phyloP scores from a whole-genome alignment of 495 filamentous ascomycete genomes.

The Glarea lozoyensis region DNA sequence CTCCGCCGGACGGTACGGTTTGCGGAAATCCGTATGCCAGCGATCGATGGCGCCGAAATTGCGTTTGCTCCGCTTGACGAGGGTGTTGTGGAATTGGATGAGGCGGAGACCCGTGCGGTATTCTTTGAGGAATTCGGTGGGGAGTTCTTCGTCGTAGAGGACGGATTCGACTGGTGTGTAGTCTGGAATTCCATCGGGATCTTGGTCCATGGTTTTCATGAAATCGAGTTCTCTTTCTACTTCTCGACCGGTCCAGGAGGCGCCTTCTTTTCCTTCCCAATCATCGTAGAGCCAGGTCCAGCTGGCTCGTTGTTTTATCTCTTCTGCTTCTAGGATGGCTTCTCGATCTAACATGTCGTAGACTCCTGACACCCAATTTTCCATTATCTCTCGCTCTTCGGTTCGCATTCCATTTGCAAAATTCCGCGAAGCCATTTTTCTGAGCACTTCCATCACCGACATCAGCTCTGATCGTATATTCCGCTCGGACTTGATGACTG shows the following conservation, averaged over 20 bases:
- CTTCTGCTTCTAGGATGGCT: slow-evolving; percentile 62
- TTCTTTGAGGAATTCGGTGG: slow-evolving; percentile 65
- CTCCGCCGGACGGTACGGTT: slow-evolving; percentile 88
- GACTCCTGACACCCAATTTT: slow-evolving; percentile 67
- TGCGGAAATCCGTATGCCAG: slow-evolving; percentile 82
- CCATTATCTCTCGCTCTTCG: slow-evolving; percentile 64
- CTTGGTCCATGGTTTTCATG: slow-evolving; percentile 47
- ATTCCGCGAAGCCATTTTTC: slow-evolving; percentile 77
- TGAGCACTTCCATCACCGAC: slow-evolving; percentile 78
- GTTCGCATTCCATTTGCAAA: slow-evolving; percentile 75
- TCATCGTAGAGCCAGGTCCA: slow-evolving; percentile 73
- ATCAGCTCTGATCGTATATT: slow-evolving; percentile 73
- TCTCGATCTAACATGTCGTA: slow-evolving; percentile 66
- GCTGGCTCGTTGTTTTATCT: slow-evolving; percentile 57
- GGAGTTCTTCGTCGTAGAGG: slow-evolving; percentile 36
- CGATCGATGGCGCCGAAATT: slow-evolving; percentile 85
- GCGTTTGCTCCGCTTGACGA: slow-evolving; percentile 72
- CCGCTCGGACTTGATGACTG: slow-evolving; percentile 74
- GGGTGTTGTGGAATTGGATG: slow-evolving; percentile 80
- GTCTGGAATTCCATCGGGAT: slow-evolving; percentile 48
- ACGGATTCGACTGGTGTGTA: slow-evolving; percentile 53
- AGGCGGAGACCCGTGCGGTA: slow-evolving; percentile 74
- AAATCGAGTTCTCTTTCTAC: slow-evolving; percentile 76
- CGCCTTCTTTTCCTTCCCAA: no score
- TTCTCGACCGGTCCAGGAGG: slow-evolving; percentile 71